A percentile compares a stretch with the other conserved stretches of the same genome.
These are phyloP conservation scores for Rhododendron griersonianum DNA, from an alignment of 148 eudicot species.

Conservation along the genomic window DNA sequence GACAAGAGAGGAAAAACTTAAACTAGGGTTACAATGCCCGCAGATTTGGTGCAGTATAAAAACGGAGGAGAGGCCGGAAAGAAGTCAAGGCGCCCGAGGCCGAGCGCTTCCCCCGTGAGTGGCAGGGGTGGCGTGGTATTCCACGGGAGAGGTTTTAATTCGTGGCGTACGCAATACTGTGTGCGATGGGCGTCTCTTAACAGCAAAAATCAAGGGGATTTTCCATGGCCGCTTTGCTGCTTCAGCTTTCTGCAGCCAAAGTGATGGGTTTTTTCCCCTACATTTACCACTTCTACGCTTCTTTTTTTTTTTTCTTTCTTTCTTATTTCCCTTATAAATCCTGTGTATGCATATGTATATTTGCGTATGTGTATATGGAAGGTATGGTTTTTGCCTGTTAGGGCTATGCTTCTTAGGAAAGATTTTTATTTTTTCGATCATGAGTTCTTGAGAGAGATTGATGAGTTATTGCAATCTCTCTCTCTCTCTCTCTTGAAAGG, in stretches of 20 bases:
- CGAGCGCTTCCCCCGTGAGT: slow-evolving; percentile 33
- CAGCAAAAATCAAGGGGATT: slow-evolving; percentile 17
- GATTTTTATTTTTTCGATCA: no score
- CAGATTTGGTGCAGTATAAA: not conserved
- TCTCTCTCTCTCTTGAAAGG: no score
- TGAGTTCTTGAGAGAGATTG: no score
- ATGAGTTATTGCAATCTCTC: no score
- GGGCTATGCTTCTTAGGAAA: no score
- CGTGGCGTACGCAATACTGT: slow-evolving; percentile 27
- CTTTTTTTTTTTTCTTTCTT: no score
- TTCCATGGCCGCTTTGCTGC: slow-evolving; percentile 33
- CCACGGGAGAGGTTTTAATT: slow-evolving; percentile 22
- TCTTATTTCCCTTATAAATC: not conserved
- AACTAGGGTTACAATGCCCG: not conserved
- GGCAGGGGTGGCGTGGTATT: slow-evolving; percentile 36
- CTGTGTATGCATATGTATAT: no score
- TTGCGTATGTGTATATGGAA: no score
- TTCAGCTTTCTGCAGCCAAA: slow-evolving; percentile 11
- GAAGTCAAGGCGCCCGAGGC: slow-evolving; percentile 17
- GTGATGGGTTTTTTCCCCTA: slow-evolving; percentile 19
- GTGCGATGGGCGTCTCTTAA: slow-evolving; percentile 26
- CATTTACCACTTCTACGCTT: not conserved
- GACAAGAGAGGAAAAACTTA: not conserved
- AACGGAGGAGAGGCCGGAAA: not conserved
- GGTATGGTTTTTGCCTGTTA: no score